Conservation (phyloP, 768 basidiomycete genomes). For the Neoboletus brunneissimus region DNA sequence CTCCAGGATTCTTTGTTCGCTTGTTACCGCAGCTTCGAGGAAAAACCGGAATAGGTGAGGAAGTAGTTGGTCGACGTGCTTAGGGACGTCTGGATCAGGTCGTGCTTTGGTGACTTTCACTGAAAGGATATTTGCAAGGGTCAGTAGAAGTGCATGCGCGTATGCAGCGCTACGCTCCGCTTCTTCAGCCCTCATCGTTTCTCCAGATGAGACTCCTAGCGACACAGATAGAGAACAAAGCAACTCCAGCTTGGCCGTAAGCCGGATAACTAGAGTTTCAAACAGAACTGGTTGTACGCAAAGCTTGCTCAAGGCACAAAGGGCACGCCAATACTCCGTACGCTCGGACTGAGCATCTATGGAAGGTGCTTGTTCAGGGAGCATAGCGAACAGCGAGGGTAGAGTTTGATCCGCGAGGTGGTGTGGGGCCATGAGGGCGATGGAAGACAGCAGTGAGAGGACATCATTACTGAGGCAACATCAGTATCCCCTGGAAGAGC, state of each 20-base stretch:
- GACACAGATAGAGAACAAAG: constrained; percentile 43
- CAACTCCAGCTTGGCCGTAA: constrained; percentile 73
- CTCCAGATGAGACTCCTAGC: not conserved
- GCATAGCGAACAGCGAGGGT: constrained; percentile 70
- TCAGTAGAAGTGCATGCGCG: constrained; percentile 75
- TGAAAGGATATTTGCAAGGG: constrained; percentile 60
- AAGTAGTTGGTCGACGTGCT: constrained; percentile 76
- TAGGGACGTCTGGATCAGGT: constrained; percentile 70
- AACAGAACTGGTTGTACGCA: constrained; percentile 79
- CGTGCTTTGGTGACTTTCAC: constrained; percentile 43
- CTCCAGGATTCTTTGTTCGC: constrained; percentile 25
- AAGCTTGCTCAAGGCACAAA: constrained; percentile 67
- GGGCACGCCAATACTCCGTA: constrained; percentile 61
- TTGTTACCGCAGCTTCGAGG: constrained; percentile 38
- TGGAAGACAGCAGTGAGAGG: constrained; percentile 59
- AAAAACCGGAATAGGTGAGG: constrained; percentile 68
- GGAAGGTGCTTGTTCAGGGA: constrained; percentile 66
- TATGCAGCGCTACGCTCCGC: constrained; percentile 74
- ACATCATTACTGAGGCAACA: constrained; percentile 47
- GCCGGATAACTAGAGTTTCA: constrained; percentile 73
- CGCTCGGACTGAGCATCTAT: constrained; percentile 54
- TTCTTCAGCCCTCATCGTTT: constrained; percentile 30
- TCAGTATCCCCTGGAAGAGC: not conserved
- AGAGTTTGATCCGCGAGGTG: constrained; percentile 74
- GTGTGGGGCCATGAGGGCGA: constrained; percentile 57